These are phyloP conservation scores for Tuber melanosporum DNA, from an alignment of 495 filamentous ascomycete species.

Conservation along the genomic window DNA sequence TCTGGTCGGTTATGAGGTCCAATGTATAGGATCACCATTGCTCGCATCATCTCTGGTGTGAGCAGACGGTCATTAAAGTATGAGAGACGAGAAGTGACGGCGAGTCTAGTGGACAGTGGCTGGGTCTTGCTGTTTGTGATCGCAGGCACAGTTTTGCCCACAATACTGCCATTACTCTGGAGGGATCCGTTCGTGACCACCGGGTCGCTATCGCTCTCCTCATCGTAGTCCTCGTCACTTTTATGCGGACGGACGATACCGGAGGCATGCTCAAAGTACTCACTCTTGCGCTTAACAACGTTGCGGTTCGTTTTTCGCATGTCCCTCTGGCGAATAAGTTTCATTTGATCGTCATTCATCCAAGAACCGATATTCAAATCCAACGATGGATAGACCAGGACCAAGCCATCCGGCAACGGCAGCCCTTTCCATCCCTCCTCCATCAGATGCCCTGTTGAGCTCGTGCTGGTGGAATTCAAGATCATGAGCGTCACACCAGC, in stretches of 20 bases:
- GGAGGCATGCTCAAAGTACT: slow-evolving; percentile 47
- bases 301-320: slow-evolving; percentile 68
- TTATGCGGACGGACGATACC: slow-evolving; percentile 37
- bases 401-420: slow-evolving; percentile 70
- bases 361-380: slow-evolving; percentile 98
- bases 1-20: slow-evolving; percentile 88
- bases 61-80: slow-evolving; percentile 95
- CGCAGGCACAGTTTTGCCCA: slow-evolving; percentile 6
- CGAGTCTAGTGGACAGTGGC: slow-evolving; percentile 76
- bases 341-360: slow-evolving; percentile 98
- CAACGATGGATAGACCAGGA: slow-evolving; percentile 81
- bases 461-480: slow-evolving; percentile 56
- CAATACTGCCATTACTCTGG: not conserved
- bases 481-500: slow-evolving; percentile 80
- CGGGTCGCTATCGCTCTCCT: slow-evolving; percentile 35
- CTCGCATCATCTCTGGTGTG: slow-evolving; percentile 96
- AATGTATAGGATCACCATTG: slow-evolving; percentile 97
- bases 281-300: slow-evolving; percentile 70
- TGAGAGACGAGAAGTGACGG: slow-evolving; percentile 91
- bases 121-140: slow-evolving; percentile 46
- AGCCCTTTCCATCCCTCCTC: slow-evolving; percentile 46
- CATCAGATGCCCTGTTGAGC: slow-evolving; percentile 52
- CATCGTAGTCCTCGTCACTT: slow-evolving; percentile 42
- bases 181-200: not conserved
- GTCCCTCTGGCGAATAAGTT: slow-evolving; percentile 76